A percentile compares a stretch with the other conserved stretches of the same genome.
These are phyloP conservation scores for Prunella vulgaris DNA, from an alignment of 257 asterid genomes.

Conservation along the genomic window DNA sequence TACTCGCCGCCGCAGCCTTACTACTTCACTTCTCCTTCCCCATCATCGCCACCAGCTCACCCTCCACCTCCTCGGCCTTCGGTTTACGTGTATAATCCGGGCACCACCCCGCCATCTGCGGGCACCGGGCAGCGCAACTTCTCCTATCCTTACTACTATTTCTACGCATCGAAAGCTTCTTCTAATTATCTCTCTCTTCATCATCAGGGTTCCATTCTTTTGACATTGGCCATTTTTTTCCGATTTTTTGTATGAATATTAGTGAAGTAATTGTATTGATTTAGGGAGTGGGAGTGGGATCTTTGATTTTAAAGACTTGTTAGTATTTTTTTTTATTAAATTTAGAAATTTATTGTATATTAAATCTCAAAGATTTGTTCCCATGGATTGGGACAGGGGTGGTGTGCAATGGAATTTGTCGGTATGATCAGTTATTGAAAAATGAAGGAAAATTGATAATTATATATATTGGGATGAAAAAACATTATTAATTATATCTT, in stretches of 20 bases:
- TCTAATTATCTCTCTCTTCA: conserved; percentile 5
- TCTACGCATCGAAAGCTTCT: conserved; percentile 49
- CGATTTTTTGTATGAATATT: conserved; percentile 19
- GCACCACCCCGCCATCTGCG: conserved; percentile 31
- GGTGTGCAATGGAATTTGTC: not conserved
- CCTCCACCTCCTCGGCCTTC: conserved; percentile 37
- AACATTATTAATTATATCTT: too few species aligned
- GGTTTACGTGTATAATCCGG: conserved; percentile 34
- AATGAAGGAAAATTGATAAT: too few species aligned
- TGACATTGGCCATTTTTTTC: conserved; percentile 21
- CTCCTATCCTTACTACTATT: conserved; percentile 67
- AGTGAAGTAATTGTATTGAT: not conserved
- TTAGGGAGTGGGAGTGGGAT: not conserved
- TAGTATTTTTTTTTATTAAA: not conserved
- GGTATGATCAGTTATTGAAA: too few species aligned
- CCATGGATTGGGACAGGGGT: not conserved
- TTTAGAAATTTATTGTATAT: too few species aligned
- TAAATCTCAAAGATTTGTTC: not conserved
- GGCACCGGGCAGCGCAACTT: conserved; percentile 41
- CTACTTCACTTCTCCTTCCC: conserved; percentile 36
- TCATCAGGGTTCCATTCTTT: conserved; percentile 28
- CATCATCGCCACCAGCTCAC: conserved; percentile 24
- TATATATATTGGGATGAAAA: too few species aligned
- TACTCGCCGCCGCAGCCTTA: conserved; percentile 38
- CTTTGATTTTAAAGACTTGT: not conserved